Percentiles rank a stretch among this genome's conserved stretches.
phyloP scores from a whole-genome alignment of 2,329 filamentous ascomycete genomes.

The Juglanconis oblonga region DNA sequence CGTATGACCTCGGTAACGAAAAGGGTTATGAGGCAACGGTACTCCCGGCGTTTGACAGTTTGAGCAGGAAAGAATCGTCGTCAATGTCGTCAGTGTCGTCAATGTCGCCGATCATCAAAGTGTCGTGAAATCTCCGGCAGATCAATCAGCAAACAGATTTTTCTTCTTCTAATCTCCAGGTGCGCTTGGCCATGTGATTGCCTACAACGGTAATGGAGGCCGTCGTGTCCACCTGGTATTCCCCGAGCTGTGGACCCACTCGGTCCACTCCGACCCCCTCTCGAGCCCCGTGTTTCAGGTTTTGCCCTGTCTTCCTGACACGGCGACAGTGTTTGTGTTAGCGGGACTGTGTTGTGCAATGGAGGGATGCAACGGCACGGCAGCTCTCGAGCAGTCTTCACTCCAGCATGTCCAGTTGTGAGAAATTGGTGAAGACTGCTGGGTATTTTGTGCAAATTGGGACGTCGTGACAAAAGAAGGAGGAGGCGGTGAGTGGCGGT shows the following conservation, averaged over 20 bases:
- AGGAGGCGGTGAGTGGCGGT: neutral
- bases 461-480: neutral
- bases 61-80: no score
- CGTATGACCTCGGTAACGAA: neutral
- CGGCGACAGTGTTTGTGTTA: slow-evolving; percentile 5
- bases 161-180: neutral
- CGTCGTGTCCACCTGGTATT: neutral
- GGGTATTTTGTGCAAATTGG: neutral
- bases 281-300: slow-evolving; percentile 7
- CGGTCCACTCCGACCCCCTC: neutral
- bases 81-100: neutral
- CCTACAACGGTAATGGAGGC: neutral
- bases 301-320: slow-evolving; percentile 2
- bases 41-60: no score
- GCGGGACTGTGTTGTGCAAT: neutral
- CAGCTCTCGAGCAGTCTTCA: neutral
- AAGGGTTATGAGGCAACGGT: no score
- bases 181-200: neutral
- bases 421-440: neutral
- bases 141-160: neutral
- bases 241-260: neutral
- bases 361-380: neutral
- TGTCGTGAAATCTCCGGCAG: neutral
- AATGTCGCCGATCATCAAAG: neutral
- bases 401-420: neutral